Base-by-base conservation (phyloP, 2,329 filamentous ascomycete genomes). In the Thermoascus crustaceus region DNA sequence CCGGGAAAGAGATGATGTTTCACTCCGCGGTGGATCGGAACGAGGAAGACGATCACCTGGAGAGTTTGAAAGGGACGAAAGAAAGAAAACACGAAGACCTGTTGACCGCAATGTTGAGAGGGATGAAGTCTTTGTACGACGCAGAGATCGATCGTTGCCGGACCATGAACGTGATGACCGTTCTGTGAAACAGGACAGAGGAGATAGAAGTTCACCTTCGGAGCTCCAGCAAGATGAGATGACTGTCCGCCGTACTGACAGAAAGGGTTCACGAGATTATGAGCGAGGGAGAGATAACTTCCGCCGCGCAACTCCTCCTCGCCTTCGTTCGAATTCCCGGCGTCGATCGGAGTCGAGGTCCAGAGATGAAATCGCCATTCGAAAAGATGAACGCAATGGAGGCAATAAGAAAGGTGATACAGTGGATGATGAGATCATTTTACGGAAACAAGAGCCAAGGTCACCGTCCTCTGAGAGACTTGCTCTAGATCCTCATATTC, bases 401-500 rank as follows among this genome's bases (percentile, higher is more conserved):
- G 43, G 33, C 35, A 46, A 32, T 31, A 36, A 13, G 21, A 44
- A 38, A 41, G 45, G 24, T 13, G 46, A 40, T 17, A 41, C 50
- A 19, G 61, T 68, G 32, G 48, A 45, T 10, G 60, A 61, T 37
- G 64, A 67, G 39, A 58, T 67, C 39, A 58, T 63, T 39, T 54
- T 62, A 22, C 62, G 60, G 18, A 53, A 54, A 37, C 55, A 57
- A 23, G 59, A 60, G 19, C 62, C 30, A 7, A 57, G 30, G 14
- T 30, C 35, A 6, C 14, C 37, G 5, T 71, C 71, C 7, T 68
- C 67, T 10, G 57, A 70, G 13, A 68, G 71, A 3, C 72, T 74
- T 13, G 75, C 76, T 32, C 58, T 63, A 31, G 62, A 66, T 6
- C 72, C 73, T 44, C 71, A 82, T 29, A 80, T 91, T 49, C 74